Percentiles rank a stretch among this genome's conserved stretches.
Conservation (phyloP, 345 rosid genomes). For the Eucalyptus erythrocorys region DNA sequence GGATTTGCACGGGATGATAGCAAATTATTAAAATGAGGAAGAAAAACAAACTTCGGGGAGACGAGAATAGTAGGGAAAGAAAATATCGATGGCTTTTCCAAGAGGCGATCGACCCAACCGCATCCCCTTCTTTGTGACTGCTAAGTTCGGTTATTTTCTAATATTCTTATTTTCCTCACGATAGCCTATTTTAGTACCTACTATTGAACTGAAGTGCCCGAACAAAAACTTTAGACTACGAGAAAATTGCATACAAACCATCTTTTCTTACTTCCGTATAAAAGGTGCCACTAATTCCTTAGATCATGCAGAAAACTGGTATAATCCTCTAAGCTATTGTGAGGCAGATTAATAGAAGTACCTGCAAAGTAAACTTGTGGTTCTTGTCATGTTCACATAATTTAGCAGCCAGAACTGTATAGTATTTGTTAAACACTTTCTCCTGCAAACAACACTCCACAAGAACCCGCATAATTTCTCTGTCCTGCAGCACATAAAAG, state of each 20-base stretch:
- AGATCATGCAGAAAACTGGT: not conserved
- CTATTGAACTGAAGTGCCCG: not conserved
- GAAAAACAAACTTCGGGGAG: not conserved
- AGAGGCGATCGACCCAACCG: not conserved
- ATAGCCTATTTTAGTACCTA: not conserved
- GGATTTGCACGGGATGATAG: not conserved
- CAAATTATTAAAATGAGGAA: not conserved
- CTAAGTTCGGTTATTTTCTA: not conserved
- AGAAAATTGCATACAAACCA: not conserved
- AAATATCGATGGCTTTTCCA: not conserved
- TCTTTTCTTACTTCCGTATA: not conserved
- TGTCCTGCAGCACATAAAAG: slow-evolving; percentile 37
- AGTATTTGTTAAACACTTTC: slow-evolving; percentile 79
- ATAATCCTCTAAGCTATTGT: not conserved
- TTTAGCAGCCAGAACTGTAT: slow-evolving; percentile 62
- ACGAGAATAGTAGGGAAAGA: not conserved
- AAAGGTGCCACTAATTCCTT: not conserved
- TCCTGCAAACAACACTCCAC: slow-evolving; percentile 87
- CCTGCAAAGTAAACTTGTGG: slow-evolving; percentile 88
- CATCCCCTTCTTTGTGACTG: not conserved
- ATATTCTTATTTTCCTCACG: not conserved
- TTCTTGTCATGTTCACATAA: slow-evolving; percentile 82
- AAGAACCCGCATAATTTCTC: slow-evolving; percentile 88
- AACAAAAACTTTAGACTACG: not conserved
- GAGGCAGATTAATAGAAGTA: not conserved